A percentile compares a stretch with the other conserved stretches of the same genome.
Conservation (phyloP, 2,329 filamentous ascomycete genomes). For the Paecilomyces dactylethromorphus region DNA sequence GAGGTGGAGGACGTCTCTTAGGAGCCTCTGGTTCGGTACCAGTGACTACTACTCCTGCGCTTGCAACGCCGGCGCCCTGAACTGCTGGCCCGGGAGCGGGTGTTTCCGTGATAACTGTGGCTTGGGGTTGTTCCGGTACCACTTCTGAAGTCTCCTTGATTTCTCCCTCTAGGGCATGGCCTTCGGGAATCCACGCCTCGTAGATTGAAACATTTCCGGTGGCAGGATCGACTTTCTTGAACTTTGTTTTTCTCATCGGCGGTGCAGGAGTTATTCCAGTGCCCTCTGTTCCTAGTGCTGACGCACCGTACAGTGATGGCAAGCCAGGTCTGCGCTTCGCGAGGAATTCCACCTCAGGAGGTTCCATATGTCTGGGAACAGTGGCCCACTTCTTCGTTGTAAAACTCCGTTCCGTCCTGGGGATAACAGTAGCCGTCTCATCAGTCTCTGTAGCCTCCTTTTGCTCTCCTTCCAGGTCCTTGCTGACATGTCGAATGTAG, state of each 20-base stretch:
- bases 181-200: slow-evolving; percentile 73
- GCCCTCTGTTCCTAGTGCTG: slow-evolving; percentile 14
- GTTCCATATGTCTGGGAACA: slow-evolving; percentile 51
- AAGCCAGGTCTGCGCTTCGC: slow-evolving; percentile 57
- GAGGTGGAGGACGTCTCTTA: slow-evolving; percentile 63
- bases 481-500: slow-evolving; percentile 62
- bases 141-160: slow-evolving; percentile 55
- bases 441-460: slow-evolving; percentile 29
- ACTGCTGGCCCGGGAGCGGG: slow-evolving; percentile 54
- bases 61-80: slow-evolving; percentile 54
- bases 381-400: slow-evolving; percentile 53
- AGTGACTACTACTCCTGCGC: slow-evolving; percentile 53
- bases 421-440: slow-evolving; percentile 16
- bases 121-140: slow-evolving; percentile 35
- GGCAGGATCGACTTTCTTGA: slow-evolving; percentile 68
- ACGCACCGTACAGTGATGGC: slow-evolving; percentile 43
- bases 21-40: slow-evolving; percentile 41
- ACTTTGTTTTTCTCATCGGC: slow-evolving; percentile 71
- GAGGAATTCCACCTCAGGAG: slow-evolving; percentile 55
- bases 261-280: slow-evolving; percentile 25
- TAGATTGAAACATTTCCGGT: slow-evolving; percentile 76
- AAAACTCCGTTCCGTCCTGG: slow-evolving; percentile 43
- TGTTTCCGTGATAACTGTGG: slow-evolving; percentile 25
- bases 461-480: slow-evolving; percentile 28
- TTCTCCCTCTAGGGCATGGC: slow-evolving; percentile 74